Percentiles rank a stretch among this genome's conserved stretches.
Conservation (phyloP, 2,329 filamentous ascomycete genomes). For the Myriangium duriaei region DNA sequence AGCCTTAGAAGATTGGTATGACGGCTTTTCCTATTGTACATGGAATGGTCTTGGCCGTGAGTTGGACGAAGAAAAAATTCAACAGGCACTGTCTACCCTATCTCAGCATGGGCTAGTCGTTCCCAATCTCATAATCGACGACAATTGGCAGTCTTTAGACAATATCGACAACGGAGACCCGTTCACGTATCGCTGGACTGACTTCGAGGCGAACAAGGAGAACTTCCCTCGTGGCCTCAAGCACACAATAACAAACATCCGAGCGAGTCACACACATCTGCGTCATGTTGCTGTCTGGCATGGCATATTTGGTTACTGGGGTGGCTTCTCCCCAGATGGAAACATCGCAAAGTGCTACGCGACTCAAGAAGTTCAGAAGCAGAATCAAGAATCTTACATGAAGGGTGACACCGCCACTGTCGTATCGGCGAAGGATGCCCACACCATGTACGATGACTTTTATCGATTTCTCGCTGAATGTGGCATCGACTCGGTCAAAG, state of each 20-base stretch:
- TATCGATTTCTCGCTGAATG: slow-evolving; percentile 72
- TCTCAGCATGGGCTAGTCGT: slow-evolving; percentile 57
- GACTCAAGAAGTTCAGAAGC: slow-evolving; percentile 43
- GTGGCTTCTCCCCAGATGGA: slow-evolving; percentile 61
- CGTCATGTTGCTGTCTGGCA: slow-evolving; percentile 82
- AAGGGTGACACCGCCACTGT: slow-evolving; percentile 53
- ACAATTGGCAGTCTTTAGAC: slow-evolving; percentile 77
- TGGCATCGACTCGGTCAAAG: too few relatives aligned
- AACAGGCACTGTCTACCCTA: slow-evolving; percentile 57
- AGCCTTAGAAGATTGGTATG: slow-evolving; percentile 70
- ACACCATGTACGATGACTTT: slow-evolving; percentile 71
- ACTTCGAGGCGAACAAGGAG: slow-evolving; percentile 66
- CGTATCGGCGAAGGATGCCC: slow-evolving; percentile 57
- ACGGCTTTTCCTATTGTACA: slow-evolving; percentile 80
- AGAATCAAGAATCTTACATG: slow-evolving; percentile 31
- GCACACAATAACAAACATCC: slow-evolving; percentile 52
- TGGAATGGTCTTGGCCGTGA: slow-evolving; percentile 80
- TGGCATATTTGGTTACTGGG: slow-evolving; percentile 73
- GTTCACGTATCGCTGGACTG: slow-evolving; percentile 47
- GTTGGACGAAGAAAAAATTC: slow-evolving; percentile 63
- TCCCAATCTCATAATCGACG: slow-evolving; percentile 76
- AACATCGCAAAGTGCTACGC: slow-evolving; percentile 61
- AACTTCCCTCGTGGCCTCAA: slow-evolving; percentile 68
- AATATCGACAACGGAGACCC: slow-evolving; percentile 36
- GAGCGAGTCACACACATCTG: slow-evolving; percentile 51